Conservation (phyloP, 192 early-diverging fungal species). For the Phycomyces nitens region DNA sequence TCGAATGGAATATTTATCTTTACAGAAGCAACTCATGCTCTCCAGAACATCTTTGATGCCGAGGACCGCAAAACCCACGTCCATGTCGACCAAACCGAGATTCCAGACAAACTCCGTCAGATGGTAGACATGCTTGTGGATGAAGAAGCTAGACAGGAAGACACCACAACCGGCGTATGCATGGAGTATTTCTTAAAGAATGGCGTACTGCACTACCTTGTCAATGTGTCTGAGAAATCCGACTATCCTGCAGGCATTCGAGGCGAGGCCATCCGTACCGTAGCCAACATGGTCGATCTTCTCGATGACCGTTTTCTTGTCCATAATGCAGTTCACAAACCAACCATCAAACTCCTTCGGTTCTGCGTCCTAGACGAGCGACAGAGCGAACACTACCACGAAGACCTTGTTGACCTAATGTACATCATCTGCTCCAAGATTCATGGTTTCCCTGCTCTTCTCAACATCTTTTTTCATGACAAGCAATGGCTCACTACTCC, state of each 20-base stretch:
- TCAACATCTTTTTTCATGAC: conserved; percentile 77
- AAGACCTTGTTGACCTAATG: conserved; percentile 68
- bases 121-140: conserved; percentile 90
- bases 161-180: conserved; percentile 72
- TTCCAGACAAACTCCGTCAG: conserved; percentile 66
- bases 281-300: conserved; percentile 78
- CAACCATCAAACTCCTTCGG: conserved; percentile 72
- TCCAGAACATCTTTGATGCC: conserved; percentile 32
- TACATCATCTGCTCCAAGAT: conserved; percentile 80
- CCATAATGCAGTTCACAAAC: conserved; percentile 86
- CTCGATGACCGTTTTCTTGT: conserved; percentile 87
- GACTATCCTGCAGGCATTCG: conserved; percentile 83
- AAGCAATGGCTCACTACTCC: conserved; percentile 58
- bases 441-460: conserved; percentile 65
- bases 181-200: conserved; percentile 89
- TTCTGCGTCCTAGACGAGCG: conserved; percentile 56
- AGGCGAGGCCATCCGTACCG: conserved; percentile 72
- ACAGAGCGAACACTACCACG: conserved; percentile 52
- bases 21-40: no score
- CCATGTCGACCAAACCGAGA: conserved; percentile 71
- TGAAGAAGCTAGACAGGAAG: conserved; percentile 79
- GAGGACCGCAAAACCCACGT: conserved; percentile 31
- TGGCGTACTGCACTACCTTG: conserved; percentile 73
- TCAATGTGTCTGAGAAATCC: conserved; percentile 63
- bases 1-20: not conserved